Evolutionary conservation across 2,329 filamentous ascomycete species (phyloP), one percentile per base, ranked within the genome.

Genomic region (Cercospora berteroae): DNA sequence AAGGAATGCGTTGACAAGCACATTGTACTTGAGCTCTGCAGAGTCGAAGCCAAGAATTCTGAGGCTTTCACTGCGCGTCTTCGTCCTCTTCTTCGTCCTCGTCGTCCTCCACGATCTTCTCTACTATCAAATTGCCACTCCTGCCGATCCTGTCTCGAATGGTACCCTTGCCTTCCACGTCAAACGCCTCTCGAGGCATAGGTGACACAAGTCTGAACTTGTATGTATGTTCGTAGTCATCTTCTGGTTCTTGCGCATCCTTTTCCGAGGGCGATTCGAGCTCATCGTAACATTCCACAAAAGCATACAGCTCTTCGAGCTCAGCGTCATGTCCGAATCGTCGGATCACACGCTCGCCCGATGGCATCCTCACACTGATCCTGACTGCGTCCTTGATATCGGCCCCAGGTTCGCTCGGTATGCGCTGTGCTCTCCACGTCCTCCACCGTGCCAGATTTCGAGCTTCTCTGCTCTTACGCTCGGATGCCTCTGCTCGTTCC

Each of bases 221-320:
- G 80, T 95, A 99, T 73, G 89, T 83, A 78, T 98, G 94, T 71
- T 89, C 83, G 77, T 95, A 98, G 4, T 39, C 63, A 12, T 82
- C 87, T 23, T 84, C 81, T 0, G 93, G 92, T 72, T 87, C 80
- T 4, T 80, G 75, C 1, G 79, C 77, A 20, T 78, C 79, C 33
- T 81, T 77, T 16, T 80, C 78, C 4, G 72, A 74, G 67, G 67
- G 65, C 5, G 75, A 70, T 18, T 85, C 79, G 3, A 93, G 73
- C 5, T 90, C 73, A 62, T 92, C 89, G 77, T 93, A 90, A 80
- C 94, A 98, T 77, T 99, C 95, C 2, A 98, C 93, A 80, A 96
- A 97, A 0, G 94, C 95, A 79, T 98, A 98, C 5, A 99, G 81
- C 75, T 97, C 93, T 77, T 98, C 94, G 42, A 98, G 82, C 2